phyloP scores from a whole-genome alignment of 306 rosid genomes.

The Alnus glutinosa region DNA sequence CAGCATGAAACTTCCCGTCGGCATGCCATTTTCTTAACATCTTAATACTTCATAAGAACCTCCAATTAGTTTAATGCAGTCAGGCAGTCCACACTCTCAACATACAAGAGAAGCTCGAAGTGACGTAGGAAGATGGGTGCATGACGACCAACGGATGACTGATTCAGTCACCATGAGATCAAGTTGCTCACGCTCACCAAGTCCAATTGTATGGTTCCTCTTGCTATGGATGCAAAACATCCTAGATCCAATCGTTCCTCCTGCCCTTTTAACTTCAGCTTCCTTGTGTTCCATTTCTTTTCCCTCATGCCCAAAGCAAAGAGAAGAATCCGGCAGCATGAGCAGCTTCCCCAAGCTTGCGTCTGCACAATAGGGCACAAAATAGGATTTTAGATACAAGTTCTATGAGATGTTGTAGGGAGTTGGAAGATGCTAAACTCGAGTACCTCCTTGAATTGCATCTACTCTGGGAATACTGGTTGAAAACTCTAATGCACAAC shows the following conservation, averaged over 20 bases:
- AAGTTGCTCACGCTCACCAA: conserved; percentile 75
- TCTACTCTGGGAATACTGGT: conserved; percentile 40
- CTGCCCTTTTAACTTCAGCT: conserved; percentile 52
- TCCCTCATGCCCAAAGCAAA: conserved; percentile 35
- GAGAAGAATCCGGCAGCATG: conserved; percentile 48
- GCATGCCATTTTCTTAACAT: conserved; percentile 1
- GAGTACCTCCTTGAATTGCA: conserved; percentile 50
- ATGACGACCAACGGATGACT: conserved; percentile 87
- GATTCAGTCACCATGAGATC: conserved; percentile 80
- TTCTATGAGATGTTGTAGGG: not conserved
- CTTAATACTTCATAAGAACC: conserved; percentile 30
- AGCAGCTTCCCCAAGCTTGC: conserved; percentile 54
- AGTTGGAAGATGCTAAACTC: conserved; percentile 10
- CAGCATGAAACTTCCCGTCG: conserved; percentile 32
- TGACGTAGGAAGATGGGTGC: conserved; percentile 75
- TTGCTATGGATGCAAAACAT: conserved; percentile 62
- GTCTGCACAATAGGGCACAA: conserved; percentile 39
- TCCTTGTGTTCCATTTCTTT: conserved; percentile 39
- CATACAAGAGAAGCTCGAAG: conserved; percentile 82
- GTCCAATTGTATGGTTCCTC: conserved; percentile 84
- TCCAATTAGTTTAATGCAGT: conserved; percentile 8
- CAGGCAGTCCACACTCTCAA: conserved; percentile 29
- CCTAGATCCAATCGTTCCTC: conserved; percentile 49
- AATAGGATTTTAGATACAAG: conserved; percentile 15
- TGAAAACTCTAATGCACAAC: conserved; percentile 49